phyloP scores from a whole-genome alignment of 1,284 basidiomycete genomes.

The Moesziomyces sp. region DNA sequence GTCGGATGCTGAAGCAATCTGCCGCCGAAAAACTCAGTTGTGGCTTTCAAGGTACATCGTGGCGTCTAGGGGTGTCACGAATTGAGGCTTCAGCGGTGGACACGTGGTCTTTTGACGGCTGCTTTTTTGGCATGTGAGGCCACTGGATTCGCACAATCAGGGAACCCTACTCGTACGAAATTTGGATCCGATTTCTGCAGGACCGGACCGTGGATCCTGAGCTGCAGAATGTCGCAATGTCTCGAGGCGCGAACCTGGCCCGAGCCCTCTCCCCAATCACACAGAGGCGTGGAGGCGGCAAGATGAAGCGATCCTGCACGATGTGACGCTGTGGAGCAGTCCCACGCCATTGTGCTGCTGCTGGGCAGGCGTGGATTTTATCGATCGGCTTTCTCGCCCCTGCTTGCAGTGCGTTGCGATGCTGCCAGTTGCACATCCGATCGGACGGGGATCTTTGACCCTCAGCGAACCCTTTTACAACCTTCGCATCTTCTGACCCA shows the following conservation, averaged over 20 bases:
- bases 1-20: no score
- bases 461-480: not conserved
- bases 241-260: slow-evolving; percentile 3
- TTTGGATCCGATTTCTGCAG: slow-evolving; percentile 6
- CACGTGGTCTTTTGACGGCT: not conserved
- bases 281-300: not conserved
- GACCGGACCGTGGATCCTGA: slow-evolving; percentile 24
- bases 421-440: slow-evolving; percentile 2
- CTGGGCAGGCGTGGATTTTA: slow-evolving; percentile 9
- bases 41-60: no score
- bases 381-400: slow-evolving; percentile 26
- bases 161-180: slow-evolving; percentile 7
- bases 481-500: slow-evolving; percentile 1
- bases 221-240: slow-evolving; percentile 31
- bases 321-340: not conserved
- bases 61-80: no score
- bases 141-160: no score
- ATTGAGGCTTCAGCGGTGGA: no score
- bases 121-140: not conserved
- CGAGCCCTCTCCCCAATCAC: slow-evolving; percentile 3
- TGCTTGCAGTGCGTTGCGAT: not conserved
- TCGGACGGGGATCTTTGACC: slow-evolving; percentile 14
- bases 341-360: not conserved
- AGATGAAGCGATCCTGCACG: not conserved
- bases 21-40: no score